These are phyloP conservation scores for Helenozyma rhizophorensis DNA, from an alignment of 805 yeast genomes.

Conservation along the genomic window DNA sequence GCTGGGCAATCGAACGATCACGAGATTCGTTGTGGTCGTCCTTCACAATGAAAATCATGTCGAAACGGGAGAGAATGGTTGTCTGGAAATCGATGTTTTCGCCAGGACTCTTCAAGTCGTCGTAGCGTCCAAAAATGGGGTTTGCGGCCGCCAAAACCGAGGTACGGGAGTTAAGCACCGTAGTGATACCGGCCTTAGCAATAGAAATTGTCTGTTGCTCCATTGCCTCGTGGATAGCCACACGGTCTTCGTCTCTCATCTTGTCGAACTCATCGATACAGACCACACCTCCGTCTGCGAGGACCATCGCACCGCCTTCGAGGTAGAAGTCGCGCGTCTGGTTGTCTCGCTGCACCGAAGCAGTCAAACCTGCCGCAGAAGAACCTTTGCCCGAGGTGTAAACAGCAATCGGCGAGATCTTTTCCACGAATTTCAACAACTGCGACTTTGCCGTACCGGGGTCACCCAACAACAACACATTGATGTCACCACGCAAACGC, in stretches of 20 bases:
- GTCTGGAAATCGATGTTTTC: slow-evolving; percentile 98
- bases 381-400: slow-evolving; percentile 99
- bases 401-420: slow-evolving; percentile 89
- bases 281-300: slow-evolving; percentile 98
- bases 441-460: slow-evolving; percentile 99
- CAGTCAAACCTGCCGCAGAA: slow-evolving; percentile 98
- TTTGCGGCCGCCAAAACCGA: slow-evolving; percentile 97
- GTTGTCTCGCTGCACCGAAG: slow-evolving; percentile 91
- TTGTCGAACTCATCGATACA: slow-evolving; percentile 99
- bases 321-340: slow-evolving; percentile 85
- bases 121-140: slow-evolving; percentile 95
- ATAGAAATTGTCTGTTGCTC: slow-evolving; percentile 98
- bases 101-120: slow-evolving; percentile 93
- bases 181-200: slow-evolving; percentile 98
- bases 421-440: slow-evolving; percentile 89
- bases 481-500: slow-evolving; percentile 95
- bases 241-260: slow-evolving; percentile 98
- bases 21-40: slow-evolving; percentile 87
- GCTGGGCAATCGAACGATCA: slow-evolving; percentile 88
- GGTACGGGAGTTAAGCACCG: slow-evolving; percentile 92
- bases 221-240: slow-evolving; percentile 99
- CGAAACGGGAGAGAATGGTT: slow-evolving; percentile 94
- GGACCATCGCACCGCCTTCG: slow-evolving; percentile 99
- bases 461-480: slow-evolving; percentile 89
- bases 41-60: slow-evolving; percentile 95